Evolutionary conservation across 2,329 filamentous ascomycete species (phyloP).

Genomic region (Erysiphe pisi): DNA sequence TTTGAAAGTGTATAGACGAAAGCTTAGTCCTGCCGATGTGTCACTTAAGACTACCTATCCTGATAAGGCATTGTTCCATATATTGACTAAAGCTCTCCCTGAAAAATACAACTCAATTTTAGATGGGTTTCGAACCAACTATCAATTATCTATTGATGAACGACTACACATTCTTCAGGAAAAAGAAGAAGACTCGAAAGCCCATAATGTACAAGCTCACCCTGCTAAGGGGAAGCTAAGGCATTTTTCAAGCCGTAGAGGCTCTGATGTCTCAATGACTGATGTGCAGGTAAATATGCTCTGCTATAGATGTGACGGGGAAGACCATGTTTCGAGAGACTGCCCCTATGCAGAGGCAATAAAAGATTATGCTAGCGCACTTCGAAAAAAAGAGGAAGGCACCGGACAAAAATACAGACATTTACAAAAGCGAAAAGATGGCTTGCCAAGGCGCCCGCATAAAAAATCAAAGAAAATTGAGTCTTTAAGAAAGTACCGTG

Average conservation of each 20-base stretch:
- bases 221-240: not conserved
- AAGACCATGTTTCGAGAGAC: not conserved
- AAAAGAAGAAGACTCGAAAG: not conserved
- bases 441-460: not conserved
- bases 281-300: not conserved
- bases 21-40: not conserved
- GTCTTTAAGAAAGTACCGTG: not conserved
- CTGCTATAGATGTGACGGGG: slow-evolving; percentile 5
- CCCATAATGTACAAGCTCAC: not conserved
- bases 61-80: not conserved
- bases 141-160: not conserved
- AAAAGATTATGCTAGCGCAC: not conserved
- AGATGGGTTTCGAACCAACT: not conserved
- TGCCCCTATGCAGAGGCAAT: not conserved
- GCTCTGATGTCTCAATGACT: not conserved
- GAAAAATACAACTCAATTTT: not conserved
- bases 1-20: not conserved
- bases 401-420: not conserved
- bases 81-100: not conserved
- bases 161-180: not conserved
- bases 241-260: not conserved
- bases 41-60: not conserved
- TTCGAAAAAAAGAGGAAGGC: not conserved
- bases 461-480: not conserved
- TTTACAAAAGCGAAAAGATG: not conserved